A percentile compares a stretch with the other conserved stretches of the same genome.
These are phyloP conservation scores for Fraxinus paxiana DNA, from an alignment of 305 asterid genomes.

Conservation along the genomic window DNA sequence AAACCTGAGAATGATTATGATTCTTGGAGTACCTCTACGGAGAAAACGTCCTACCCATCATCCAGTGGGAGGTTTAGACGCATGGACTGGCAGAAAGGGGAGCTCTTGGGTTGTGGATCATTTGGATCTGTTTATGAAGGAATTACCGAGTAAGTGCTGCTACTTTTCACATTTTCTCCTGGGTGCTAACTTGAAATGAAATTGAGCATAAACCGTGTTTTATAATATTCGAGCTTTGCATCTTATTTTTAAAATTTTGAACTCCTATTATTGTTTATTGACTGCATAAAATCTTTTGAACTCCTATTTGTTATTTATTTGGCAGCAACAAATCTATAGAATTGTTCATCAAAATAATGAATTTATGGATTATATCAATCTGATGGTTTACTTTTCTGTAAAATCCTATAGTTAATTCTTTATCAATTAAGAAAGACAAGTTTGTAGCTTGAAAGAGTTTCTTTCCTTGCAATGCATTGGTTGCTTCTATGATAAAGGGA, in stretches of 20 bases:
- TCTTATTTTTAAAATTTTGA: background rate
- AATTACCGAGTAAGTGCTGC: conserved; percentile 65
- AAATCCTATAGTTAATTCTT: background rate
- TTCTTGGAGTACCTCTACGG: conserved; percentile 74
- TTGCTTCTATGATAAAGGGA: background rate
- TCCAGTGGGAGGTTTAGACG: conserved; percentile 58
- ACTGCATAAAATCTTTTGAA: too few relatives aligned
- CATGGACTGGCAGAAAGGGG: conserved; percentile 77
- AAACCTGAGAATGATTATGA: conserved; percentile 62
- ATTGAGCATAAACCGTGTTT: background rate
- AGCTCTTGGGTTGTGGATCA: conserved; percentile 83
- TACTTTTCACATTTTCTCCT: too few relatives aligned
- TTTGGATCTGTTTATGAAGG: conserved; percentile 94
- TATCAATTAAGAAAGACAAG: background rate
- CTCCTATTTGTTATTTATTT: background rate
- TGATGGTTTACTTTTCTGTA: background rate
- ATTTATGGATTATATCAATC: background rate
- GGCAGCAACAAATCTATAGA: background rate
- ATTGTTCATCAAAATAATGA: background rate
- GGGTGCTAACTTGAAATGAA: background rate
- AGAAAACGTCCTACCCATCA: conserved; percentile 37
- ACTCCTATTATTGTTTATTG: too few relatives aligned
- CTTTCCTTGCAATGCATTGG: background rate
- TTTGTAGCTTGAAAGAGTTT: background rate
- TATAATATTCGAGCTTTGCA: background rate